A percentile compares a stretch with the other conserved stretches of the same genome.
phyloP scores from a whole-genome alignment of 208 protist species.

The Trypanosomatidae sp. region DNA sequence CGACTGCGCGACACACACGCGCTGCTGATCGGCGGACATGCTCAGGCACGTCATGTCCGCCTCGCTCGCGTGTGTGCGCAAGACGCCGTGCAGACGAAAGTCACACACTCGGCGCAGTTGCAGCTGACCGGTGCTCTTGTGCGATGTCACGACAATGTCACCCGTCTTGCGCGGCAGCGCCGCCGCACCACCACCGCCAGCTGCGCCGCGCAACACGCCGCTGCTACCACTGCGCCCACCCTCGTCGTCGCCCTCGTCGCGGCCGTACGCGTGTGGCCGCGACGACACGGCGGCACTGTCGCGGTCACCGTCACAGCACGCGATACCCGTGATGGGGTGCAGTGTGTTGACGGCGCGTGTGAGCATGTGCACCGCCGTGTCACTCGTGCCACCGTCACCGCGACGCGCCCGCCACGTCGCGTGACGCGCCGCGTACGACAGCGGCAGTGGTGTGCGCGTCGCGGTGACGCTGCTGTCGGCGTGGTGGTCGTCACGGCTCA shows the following conservation, averaged over 20 bases:
- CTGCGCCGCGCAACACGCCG: too few species aligned
- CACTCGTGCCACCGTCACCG: too few species aligned
- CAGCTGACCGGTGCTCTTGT: slow-evolving; percentile 44
- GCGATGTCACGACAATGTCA: slow-evolving; percentile 54
- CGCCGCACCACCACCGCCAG: too few species aligned
- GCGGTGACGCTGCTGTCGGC: too few species aligned
- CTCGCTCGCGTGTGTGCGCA: slow-evolving; percentile 30
- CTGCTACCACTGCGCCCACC: too few species aligned
- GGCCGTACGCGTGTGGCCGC: too few species aligned
- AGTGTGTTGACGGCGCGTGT: slow-evolving; percentile 31
- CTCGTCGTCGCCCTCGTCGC: slow-evolving; percentile 16
- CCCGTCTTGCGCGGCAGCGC: too few species aligned
- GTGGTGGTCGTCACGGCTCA: too few species aligned
- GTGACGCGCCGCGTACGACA: too few species aligned
- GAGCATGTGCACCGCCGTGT: background rate
- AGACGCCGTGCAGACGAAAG: slow-evolving; percentile 47
- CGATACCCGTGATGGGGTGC: slow-evolving; percentile 51
- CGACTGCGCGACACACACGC: slow-evolving; percentile 55
- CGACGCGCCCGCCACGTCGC: too few species aligned
- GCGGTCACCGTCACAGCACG: slow-evolving; percentile 8
- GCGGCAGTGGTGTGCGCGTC: too few species aligned
- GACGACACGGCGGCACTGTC: too few species aligned
- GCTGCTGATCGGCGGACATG: slow-evolving; percentile 39
- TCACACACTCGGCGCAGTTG: slow-evolving; percentile 49
- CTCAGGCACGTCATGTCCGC: slow-evolving; percentile 42